A percentile compares a stretch with the other conserved stretches of the same genome.
These are phyloP conservation scores for Coniochaeta sp. DNA, from an alignment of 2,329 filamentous ascomycete genomes.

Conservation along the genomic window DNA sequence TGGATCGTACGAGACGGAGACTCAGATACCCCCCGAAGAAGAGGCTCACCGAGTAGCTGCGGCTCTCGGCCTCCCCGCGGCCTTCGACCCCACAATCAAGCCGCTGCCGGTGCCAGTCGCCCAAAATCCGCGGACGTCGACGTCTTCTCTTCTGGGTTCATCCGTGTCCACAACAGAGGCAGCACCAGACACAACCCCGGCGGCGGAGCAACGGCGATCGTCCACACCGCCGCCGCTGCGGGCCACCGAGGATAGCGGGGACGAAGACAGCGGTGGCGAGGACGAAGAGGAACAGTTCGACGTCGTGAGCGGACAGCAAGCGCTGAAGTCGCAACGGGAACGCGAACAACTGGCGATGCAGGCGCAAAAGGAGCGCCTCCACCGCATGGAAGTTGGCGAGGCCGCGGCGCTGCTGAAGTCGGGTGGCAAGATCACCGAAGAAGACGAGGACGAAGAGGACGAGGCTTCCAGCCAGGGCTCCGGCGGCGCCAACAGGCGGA, in stretches of 20 bases:
- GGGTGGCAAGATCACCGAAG: conserved; percentile 10
- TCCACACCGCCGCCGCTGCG: conserved; percentile 12
- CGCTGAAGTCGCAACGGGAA: conserved; percentile 25
- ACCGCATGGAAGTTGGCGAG: conserved; percentile 54
- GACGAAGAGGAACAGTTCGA: conserved; percentile 36
- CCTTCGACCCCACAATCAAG: conserved; percentile 58
- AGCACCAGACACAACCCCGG: neutral
- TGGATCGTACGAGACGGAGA: conserved; percentile 47
- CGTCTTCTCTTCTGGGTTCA: neutral
- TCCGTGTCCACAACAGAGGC: neutral
- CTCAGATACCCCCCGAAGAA: conserved; percentile 48
- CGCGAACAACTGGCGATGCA: conserved; percentile 27
- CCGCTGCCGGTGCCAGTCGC: conserved; percentile 30
- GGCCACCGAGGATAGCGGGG: conserved; percentile 27
- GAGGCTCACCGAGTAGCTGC: conserved; percentile 59
- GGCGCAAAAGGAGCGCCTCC: conserved; percentile 45
- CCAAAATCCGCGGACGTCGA: neutral
- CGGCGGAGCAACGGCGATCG: conserved; percentile 5
- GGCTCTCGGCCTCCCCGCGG: conserved; percentile 53
- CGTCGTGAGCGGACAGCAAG: conserved; percentile 27
- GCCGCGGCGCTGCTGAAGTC: conserved; percentile 39
- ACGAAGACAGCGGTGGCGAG: conserved; percentile 34
- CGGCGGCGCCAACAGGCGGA: neutral
- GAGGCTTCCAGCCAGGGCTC: neutral
- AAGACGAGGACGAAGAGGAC: conserved; percentile 20